Base-by-base conservation (phyloP, 2,329 filamentous ascomycete species). In the Paecilomyces sp. region DNA sequence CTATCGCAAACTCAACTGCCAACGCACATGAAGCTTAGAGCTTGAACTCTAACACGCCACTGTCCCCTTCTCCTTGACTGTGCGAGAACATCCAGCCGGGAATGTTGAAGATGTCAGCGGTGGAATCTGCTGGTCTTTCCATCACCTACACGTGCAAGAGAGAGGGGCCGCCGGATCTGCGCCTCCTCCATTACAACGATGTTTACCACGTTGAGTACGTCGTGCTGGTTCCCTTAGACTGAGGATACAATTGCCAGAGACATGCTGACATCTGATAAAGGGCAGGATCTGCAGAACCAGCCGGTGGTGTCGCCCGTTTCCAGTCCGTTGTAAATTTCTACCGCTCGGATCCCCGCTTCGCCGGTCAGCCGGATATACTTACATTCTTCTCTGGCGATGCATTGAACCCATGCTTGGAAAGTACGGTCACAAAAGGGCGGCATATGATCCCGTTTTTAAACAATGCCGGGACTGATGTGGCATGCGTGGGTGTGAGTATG, bases 361-460 rank as follows among this genome's bases (percentile, higher is more conserved):
- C 80, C 55, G 84, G 77, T 18, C 87, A 90, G 70, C 79, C 90
- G 1, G 79, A 83, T 47, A 76, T 91, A 3, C 70, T 95, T 56
- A 92, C 90, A 1, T 82, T 96, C 66, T 97, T 96, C 75, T 96
- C 91, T 2, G 92, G 92, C 41, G 92, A 96, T 81, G 91, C 88
- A 9, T 97, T 94, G 76, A 96, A 96, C 71, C 92, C 92, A 0
- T 93, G 90, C 67, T 77, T 96, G 60, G 92, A 96, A 75, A 93
- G 89, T 68, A 90, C 88, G 18, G 87, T 96, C 34, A 96, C 92
- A 2, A 96, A 96, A 77, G 92, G 90, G 81, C 71, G 86, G 65
- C 92, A 96, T 74, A 96, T 96, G 92, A 87, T 96, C 9, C 88
- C 91, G 0, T 82, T 94, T 9, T 76, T 97, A 54, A 96, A 96